Percentiles rank a stretch among this genome's conserved stretches.
phyloP scores from a whole-genome alignment of 331 rosid species.

The Arachis monticola region DNA sequence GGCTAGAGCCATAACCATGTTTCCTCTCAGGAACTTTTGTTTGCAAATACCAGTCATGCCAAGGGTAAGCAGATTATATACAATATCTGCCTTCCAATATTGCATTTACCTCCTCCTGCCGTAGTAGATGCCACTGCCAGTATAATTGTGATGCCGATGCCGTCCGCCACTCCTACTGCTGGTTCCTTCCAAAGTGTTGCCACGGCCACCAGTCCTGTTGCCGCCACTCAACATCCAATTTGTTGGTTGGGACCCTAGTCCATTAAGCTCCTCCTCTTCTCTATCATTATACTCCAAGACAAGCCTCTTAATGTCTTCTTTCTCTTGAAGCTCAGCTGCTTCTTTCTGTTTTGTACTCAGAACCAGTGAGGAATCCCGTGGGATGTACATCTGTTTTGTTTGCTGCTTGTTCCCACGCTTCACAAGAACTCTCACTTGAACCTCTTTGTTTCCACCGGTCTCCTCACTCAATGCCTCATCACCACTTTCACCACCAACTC shows the following conservation, averaged over 20 bases:
- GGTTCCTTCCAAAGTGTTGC: slow-evolving; percentile 67
- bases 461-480: slow-evolving; percentile 83
- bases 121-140: slow-evolving; percentile 68
- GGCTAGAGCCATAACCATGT: slow-evolving; percentile 26
- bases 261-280: slow-evolving; percentile 97
- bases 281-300: slow-evolving; percentile 95
- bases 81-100: slow-evolving; percentile 32
- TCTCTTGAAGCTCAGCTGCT: slow-evolving; percentile 98
- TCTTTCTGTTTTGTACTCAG: slow-evolving; percentile 99
- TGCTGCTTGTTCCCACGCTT: slow-evolving; percentile 99
- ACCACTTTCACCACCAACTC: slow-evolving; percentile 82
- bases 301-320: slow-evolving; percentile 95
- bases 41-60: slow-evolving; percentile 34
- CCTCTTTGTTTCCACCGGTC: slow-evolving; percentile 73
- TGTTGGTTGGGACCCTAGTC: slow-evolving; percentile 75
- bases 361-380: slow-evolving; percentile 80
- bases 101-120: slow-evolving; percentile 69
- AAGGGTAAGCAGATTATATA: slow-evolving; percentile 27
- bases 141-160: slow-evolving; percentile 69
- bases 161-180: slow-evolving; percentile 76
- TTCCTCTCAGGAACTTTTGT: slow-evolving; percentile 24
- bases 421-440: slow-evolving; percentile 96
- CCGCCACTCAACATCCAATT: slow-evolving; percentile 77
- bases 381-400: slow-evolving; percentile 93
- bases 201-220: slow-evolving; percentile 63